A percentile compares a stretch with the other conserved stretches of the same genome.
phyloP scores from a whole-genome alignment of 768 basidiomycete genomes.

The Tulasnella sp. region DNA sequence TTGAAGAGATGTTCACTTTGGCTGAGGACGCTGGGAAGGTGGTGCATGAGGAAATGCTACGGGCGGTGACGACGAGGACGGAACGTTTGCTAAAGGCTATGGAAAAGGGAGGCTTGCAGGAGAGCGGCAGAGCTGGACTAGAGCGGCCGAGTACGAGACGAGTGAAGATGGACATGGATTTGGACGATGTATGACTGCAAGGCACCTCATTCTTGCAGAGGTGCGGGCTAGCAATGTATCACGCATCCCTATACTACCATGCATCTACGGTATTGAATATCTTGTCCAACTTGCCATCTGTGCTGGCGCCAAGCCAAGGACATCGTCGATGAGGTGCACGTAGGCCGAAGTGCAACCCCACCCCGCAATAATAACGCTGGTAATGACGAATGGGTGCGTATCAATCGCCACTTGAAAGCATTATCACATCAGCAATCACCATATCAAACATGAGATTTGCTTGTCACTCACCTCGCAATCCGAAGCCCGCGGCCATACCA shows the following conservation, averaged over 20 bases:
- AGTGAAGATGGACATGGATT: neutral
- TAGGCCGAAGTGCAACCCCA: conserved; percentile 34
- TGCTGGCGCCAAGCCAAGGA: neutral
- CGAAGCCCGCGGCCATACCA: conserved; percentile 81
- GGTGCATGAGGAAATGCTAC: conserved; percentile 75
- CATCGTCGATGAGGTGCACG: neutral
- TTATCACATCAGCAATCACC: neutral
- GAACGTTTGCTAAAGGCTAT: conserved; percentile 50
- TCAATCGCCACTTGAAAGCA: conserved; percentile 62
- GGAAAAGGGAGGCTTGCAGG: conserved; percentile 23
- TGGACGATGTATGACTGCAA: conserved; percentile 6
- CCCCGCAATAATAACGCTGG: conserved; percentile 58
- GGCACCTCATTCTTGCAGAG: neutral
- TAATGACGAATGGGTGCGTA: conserved; percentile 61
- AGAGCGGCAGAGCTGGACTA: neutral
- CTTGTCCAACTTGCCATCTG: neutral
- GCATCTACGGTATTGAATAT: neutral
- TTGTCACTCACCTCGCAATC: conserved; percentile 64
- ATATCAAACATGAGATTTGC: neutral
- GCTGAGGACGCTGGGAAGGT: conserved; percentile 67
- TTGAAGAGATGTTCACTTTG: conserved; percentile 75
- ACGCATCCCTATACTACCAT: neutral
- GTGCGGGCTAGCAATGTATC: neutral
- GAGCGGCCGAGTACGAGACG: neutral
- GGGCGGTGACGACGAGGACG: conserved; percentile 53